Evolutionary conservation across 2,329 filamentous ascomycete species (phyloP).

Genomic region (Alternaria infectoria): DNA sequence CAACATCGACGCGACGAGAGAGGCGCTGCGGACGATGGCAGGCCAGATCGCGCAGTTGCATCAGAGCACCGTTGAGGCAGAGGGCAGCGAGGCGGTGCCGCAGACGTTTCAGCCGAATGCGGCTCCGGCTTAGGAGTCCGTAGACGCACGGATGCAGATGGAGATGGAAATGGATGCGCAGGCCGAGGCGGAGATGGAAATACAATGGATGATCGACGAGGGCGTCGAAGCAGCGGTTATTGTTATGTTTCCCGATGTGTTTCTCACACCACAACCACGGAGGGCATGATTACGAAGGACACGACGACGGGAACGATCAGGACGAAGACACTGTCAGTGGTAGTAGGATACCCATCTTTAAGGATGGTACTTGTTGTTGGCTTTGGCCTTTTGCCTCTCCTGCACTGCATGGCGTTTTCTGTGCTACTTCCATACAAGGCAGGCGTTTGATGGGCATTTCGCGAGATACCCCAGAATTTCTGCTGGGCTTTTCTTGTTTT

Average conservation of each 20-base stretch:
- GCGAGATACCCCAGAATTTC: slow-evolving; percentile 11
- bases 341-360: not conserved
- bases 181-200: not conserved
- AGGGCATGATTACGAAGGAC: not conserved
- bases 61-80: slow-evolving; percentile 17
- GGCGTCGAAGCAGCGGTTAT: not conserved
- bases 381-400: not conserved
- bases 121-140: slow-evolving; percentile 26
- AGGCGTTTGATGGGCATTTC: slow-evolving; percentile 3
- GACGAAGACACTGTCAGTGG: not conserved
- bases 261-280: not conserved
- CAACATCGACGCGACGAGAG: slow-evolving; percentile 42
- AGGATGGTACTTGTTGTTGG: not conserved
- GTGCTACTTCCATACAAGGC: not conserved
- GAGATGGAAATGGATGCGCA: not conserved
- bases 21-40: slow-evolving; percentile 40
- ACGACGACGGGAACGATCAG: not conserved
- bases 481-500: slow-evolving; percentile 1
- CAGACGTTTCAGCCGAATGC: slow-evolving; percentile 20
- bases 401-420: slow-evolving; percentile 13
- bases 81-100: slow-evolving; percentile 12
- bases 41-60: slow-evolving; percentile 36
- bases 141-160: not conserved
- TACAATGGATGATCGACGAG: not conserved
- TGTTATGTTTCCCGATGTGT: not conserved